Evolutionary conservation across 202 grass and related monocot species (phyloP), one percentile per base, ranked within the genome.

Genomic region (Tripidium arundinaceum): DNA sequence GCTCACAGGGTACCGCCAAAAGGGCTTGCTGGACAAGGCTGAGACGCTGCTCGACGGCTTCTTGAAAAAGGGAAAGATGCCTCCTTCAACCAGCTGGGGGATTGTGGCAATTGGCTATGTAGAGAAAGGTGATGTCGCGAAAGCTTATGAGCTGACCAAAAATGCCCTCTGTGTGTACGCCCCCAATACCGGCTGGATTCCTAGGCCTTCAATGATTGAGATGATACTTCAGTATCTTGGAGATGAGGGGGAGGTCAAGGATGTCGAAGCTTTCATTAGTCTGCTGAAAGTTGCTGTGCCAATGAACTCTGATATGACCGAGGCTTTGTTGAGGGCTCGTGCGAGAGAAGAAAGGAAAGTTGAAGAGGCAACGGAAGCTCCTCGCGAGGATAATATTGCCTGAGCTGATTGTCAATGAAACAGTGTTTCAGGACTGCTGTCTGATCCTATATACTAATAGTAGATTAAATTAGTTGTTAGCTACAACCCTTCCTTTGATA

Each of bases 101-200:
- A 90, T 94, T 24, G 83, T 94, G 27, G 94, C 91, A 45, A 68
- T 75, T 12, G 91, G 91, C 40, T 97, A 94, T 31, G 87, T 67
- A 0, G 83, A 87, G 42, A 92, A 90, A 78, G 80, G 83, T 33
- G 58, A 90, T 73, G 79, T 33, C 8, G 78, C 19, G 5, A 97
- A 94, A 64, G 83, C 91, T 16, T 86, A 94, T 65, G 87, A 94
- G 77, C 73, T 94, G 11, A 92, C 76, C 29, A 94, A 90, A 64
- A 90, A 90, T 57, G 94, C 89, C 15, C 86, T 97, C 2, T 75
- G 37, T 40, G 87, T 87, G 11, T 92, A 90, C 37, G 13, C 13
- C 49, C 86, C 91, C 8, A 83, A 86, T 24, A 65, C 39, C 19
- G 89, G 87, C 16, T 94, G 94, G 94, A 84, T 43, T 19, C 89